Conservation (phyloP, 371 early-diverging fungal genomes). For the Mortierella sp. region DNA sequence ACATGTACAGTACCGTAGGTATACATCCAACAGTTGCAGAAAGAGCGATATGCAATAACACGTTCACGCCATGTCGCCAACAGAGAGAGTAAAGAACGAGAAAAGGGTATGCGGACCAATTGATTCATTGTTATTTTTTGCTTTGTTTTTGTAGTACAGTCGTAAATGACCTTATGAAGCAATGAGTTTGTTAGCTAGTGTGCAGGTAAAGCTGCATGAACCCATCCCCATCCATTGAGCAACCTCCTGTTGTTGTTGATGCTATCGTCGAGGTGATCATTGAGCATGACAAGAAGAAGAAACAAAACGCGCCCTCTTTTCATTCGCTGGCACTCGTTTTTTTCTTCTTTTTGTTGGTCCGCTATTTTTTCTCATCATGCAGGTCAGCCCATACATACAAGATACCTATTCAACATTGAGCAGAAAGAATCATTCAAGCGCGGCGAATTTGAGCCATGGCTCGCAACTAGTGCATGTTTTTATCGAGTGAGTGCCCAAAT, state of each 20-base stretch:
- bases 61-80: conserved; percentile 6
- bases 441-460: background rate
- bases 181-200: too few relatives aligned
- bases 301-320: background rate
- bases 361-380: conserved; percentile 9
- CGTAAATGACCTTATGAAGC: too few relatives aligned
- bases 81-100: background rate
- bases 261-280: background rate
- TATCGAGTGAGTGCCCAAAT: background rate
- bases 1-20: background rate
- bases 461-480: background rate
- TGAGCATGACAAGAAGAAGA: background rate
- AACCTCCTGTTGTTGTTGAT: background rate
- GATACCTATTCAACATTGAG: background rate
- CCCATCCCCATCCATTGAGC: background rate
- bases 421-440: background rate
- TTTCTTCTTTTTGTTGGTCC: conserved; percentile 4
- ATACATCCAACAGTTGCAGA: background rate
- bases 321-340: conserved; percentile 11
- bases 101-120: background rate
- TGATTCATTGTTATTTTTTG: background rate
- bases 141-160: background rate
- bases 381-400: background rate
- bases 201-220: background rate
- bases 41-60: background rate